Conservation (phyloP, 176 grass and related monocot species). For the Typha latifolia region DNA sequence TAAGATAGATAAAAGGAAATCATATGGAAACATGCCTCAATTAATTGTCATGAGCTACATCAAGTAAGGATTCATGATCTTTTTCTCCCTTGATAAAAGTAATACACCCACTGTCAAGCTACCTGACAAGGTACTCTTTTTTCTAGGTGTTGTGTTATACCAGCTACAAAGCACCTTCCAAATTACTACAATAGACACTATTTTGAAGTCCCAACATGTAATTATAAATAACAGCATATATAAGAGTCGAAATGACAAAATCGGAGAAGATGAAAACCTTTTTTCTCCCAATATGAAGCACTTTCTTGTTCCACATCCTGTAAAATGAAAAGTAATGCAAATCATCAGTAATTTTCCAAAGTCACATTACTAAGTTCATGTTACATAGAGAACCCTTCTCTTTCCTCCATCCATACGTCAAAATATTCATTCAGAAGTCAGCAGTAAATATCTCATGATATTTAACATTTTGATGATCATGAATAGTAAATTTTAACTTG, state of each 20-base stretch:
- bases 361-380: neutral
- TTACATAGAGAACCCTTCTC: too few relatives aligned
- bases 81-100: neutral
- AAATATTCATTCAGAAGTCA: too few relatives aligned
- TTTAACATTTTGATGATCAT: too few relatives aligned
- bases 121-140: neutral
- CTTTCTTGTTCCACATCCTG: conserved; percentile 51
- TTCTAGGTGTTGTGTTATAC: too few relatives aligned
- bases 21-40: too few relatives aligned
- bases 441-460: neutral
- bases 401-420: too few relatives aligned
- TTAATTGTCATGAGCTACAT: neutral
- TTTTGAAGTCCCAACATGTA: too few relatives aligned
- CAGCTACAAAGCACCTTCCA: too few relatives aligned
- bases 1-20: too few relatives aligned
- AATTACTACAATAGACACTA: too few relatives aligned
- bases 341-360: conserved; percentile 26
- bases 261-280: conserved; percentile 36
- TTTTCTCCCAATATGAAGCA: conserved; percentile 56
- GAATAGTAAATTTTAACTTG: too few relatives aligned
- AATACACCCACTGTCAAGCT: neutral
- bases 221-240: neutral
- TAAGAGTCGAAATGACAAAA: neutral
- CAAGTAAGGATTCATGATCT: neutral
- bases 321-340: conserved; percentile 21